These are phyloP conservation scores for Alternaria atra DNA, from an alignment of 2,329 filamentous ascomycete genomes.

Conservation along the genomic window DNA sequence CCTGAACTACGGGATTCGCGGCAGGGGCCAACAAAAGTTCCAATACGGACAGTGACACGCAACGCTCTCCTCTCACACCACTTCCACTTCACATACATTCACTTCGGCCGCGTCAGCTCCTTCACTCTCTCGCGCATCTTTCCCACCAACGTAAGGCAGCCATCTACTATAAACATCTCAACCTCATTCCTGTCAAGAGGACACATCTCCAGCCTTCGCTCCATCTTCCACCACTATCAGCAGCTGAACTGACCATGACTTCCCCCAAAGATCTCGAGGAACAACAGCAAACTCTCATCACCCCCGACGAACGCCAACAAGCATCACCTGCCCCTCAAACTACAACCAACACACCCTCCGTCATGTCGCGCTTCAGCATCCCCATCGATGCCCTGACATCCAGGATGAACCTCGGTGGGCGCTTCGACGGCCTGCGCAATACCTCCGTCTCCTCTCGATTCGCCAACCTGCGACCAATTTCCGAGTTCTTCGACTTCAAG, in stretches of 20 bases:
- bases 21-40: slow-evolving; percentile 25
- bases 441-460: slow-evolving; percentile 84
- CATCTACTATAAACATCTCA: slow-evolving; percentile 25
- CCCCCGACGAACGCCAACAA: slow-evolving; percentile 26
- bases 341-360: slow-evolving; percentile 24
- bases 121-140: slow-evolving; percentile 20
- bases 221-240: slow-evolving; percentile 11
- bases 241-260: slow-evolving; percentile 44
- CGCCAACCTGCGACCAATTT: slow-evolving; percentile 87
- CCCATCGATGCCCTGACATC: slow-evolving; percentile 92
- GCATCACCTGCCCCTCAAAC: slow-evolving; percentile 13
- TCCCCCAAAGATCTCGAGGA: slow-evolving; percentile 40
- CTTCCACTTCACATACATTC: slow-evolving; percentile 13
- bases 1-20: slow-evolving; percentile 24
- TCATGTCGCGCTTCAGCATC: slow-evolving; percentile 89
- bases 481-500: slow-evolving; percentile 96
- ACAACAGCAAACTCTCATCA: slow-evolving; percentile 38
- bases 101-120: slow-evolving; percentile 38
- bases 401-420: slow-evolving; percentile 83
- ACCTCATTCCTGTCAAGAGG: slow-evolving; percentile 25
- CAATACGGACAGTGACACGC: slow-evolving; percentile 7
- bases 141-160: slow-evolving; percentile 40
- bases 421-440: slow-evolving; percentile 82
- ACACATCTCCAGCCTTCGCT: slow-evolving; percentile 37
- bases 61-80: slow-evolving; percentile 14